Percentiles rank a stretch among this genome's conserved stretches.
phyloP scores from a whole-genome alignment of 148 eudicot species.

The Dianthus caryophyllus region DNA sequence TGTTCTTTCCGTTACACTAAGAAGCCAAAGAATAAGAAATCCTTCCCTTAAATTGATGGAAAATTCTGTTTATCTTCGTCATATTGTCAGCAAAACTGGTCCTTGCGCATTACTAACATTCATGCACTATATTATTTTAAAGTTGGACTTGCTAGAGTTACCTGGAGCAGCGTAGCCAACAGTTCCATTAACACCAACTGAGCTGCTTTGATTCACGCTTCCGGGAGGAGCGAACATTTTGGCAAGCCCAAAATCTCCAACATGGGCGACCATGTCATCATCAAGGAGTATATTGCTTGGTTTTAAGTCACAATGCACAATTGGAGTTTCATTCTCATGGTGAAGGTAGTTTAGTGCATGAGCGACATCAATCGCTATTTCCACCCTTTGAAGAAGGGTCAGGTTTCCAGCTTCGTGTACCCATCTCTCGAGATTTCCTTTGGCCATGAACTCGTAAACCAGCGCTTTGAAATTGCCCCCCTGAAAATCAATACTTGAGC shows the following conservation, averaged over 20 bases:
- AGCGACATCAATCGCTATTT: slow-evolving; percentile 32
- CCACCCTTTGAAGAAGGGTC: slow-evolving; percentile 19
- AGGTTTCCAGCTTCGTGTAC: slow-evolving; percentile 19
- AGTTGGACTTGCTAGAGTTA: background rate
- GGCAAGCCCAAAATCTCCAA: slow-evolving; percentile 31
- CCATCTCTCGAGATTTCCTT: slow-evolving; percentile 28
- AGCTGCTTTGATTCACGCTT: slow-evolving; percentile 18
- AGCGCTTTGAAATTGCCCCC: slow-evolving; percentile 31
- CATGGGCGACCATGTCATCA: slow-evolving; percentile 28
- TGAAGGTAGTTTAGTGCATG: slow-evolving; percentile 30
- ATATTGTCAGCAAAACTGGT: background rate
- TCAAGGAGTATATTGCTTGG: slow-evolving; percentile 33
- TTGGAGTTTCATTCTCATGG: slow-evolving; percentile 7
- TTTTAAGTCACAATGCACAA: slow-evolving; percentile 34
- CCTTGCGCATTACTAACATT: background rate
- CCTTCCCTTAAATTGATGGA: too few relatives aligned
- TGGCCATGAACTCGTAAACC: slow-evolving; percentile 25
- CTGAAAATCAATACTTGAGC: slow-evolving; percentile 28
- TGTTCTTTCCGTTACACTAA: too few relatives aligned
- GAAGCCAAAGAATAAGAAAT: too few relatives aligned
- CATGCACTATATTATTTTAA: too few relatives aligned
- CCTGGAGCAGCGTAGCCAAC: slow-evolving; percentile 35
- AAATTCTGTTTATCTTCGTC: too few relatives aligned
- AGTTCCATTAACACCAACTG: slow-evolving; percentile 27
- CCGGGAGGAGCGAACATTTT: slow-evolving; percentile 3